Evolutionary conservation across 495 filamentous ascomycete genomes (phyloP).

Genomic region (Tuber indicum): DNA sequence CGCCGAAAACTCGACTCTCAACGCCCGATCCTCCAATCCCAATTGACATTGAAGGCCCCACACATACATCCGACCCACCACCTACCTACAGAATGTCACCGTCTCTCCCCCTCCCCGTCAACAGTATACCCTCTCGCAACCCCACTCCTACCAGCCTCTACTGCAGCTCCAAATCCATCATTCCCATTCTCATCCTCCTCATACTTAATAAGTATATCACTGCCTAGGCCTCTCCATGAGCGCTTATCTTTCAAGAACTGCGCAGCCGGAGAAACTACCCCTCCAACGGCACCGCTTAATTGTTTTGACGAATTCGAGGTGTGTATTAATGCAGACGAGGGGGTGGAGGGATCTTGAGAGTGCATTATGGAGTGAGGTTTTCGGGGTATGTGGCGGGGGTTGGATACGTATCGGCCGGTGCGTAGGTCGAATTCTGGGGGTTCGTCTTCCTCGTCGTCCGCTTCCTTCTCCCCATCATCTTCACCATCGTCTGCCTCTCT

Average conservation of each 20-base stretch:
- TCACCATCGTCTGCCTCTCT: conserved; percentile 29
- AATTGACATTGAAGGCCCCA: background rate
- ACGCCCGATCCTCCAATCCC: background rate
- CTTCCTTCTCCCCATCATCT: conserved; percentile 48
- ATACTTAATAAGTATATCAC: conserved; percentile 67
- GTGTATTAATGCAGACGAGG: conserved; percentile 42
- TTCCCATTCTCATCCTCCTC: conserved; percentile 49
- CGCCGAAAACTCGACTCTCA: background rate
- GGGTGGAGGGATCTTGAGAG: background rate
- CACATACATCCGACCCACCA: background rate
- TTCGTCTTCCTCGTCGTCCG: conserved; percentile 39
- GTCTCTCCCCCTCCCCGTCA: conserved; percentile 47
- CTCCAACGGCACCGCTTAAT: conserved; percentile 62
- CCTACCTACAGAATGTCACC: conserved; percentile 10
- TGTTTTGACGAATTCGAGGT: conserved; percentile 20
- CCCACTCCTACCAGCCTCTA: conserved; percentile 81
- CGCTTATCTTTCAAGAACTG: conserved; percentile 75
- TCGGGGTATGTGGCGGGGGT: conserved; percentile 68
- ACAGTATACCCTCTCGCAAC: conserved; percentile 86
- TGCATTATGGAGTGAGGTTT: conserved; percentile 39
- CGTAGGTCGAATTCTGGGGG: conserved; percentile 90
- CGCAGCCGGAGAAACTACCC: conserved; percentile 79
- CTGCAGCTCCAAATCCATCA: conserved; percentile 46
- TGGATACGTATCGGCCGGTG: conserved; percentile 77
- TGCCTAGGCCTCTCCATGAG: conserved; percentile 88